Conservation (phyloP, 2,329 filamentous ascomycete genomes). For the Neonectria sp. region DNA sequence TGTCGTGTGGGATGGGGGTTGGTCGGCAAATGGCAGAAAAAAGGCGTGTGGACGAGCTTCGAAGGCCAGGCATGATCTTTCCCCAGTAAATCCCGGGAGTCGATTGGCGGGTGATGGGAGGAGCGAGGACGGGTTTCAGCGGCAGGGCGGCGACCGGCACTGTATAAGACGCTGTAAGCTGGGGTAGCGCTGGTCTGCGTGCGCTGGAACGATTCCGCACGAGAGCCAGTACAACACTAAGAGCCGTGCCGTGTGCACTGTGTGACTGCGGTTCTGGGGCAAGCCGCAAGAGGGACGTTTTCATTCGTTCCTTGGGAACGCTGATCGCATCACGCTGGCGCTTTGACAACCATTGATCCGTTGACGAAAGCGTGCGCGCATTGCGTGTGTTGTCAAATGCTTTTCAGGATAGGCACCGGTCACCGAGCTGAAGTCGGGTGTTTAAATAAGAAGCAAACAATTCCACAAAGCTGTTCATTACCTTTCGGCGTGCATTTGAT, state of each 20-base stretch:
- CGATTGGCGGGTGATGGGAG: conserved; percentile 42
- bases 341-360: conserved; percentile 13
- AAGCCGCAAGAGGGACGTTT: background rate
- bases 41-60: conserved; percentile 44
- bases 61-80: conserved; percentile 24
- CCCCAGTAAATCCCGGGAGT: conserved; percentile 47
- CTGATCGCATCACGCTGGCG: conserved; percentile 25
- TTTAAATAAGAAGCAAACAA: background rate
- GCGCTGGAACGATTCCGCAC: background rate
- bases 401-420: background rate
- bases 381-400: conserved; percentile 11
- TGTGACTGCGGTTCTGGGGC: conserved; percentile 6
- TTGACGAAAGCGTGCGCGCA: conserved; percentile 12
- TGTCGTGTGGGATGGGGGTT: conserved; percentile 44
- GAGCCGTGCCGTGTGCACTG: conserved; percentile 19
- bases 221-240: background rate
- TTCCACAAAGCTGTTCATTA: background rate
- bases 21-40: conserved; percentile 50
- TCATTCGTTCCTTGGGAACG: conserved; percentile 10
- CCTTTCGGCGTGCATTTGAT: conserved; percentile 1
- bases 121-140: conserved; percentile 11
- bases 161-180: conserved; percentile 15
- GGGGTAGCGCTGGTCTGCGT: conserved; percentile 3
- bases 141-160: conserved; percentile 15
- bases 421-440: no score